Conservation (phyloP, 306 rosid genomes). For the Prunus mongolica region DNA sequence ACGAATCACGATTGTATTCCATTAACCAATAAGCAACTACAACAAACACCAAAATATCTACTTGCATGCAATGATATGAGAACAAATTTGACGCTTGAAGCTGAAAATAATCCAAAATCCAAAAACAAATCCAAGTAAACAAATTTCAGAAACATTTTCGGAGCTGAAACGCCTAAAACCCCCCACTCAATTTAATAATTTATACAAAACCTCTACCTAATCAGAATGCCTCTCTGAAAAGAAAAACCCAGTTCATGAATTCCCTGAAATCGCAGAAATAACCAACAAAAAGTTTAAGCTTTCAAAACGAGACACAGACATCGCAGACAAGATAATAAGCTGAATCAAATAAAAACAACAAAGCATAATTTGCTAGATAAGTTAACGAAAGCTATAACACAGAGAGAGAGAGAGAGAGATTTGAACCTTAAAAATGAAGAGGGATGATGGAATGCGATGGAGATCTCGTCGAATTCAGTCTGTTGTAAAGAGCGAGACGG, state of each 20-base stretch:
- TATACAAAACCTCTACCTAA: too few species aligned
- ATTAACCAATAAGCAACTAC: not conserved
- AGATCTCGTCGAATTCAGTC: too few species aligned
- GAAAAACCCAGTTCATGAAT: not conserved
- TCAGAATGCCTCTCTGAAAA: not conserved
- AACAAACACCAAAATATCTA: not conserved
- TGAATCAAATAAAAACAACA: not conserved
- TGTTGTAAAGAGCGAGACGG: too few species aligned
- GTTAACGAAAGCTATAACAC: not conserved
- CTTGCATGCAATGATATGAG: not conserved
- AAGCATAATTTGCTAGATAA: not conserved
- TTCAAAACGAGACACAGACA: too few species aligned
- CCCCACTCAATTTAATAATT: not conserved
- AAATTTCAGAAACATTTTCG: not conserved
- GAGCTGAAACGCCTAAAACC: not conserved
- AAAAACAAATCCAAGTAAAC: too few species aligned
- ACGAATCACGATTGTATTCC: not conserved
- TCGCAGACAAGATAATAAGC: not conserved
- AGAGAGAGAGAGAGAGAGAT: not conserved
- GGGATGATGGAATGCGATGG: too few species aligned
- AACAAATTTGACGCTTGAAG: too few species aligned
- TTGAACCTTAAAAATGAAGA: too few species aligned
- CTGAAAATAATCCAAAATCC: too few species aligned
- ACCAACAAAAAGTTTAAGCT: too few species aligned
- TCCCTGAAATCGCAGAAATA: not conserved